Evolutionary conservation across 805 yeast genomes (phyloP).

Genomic region (Lipomyces chichibuensis): DNA sequence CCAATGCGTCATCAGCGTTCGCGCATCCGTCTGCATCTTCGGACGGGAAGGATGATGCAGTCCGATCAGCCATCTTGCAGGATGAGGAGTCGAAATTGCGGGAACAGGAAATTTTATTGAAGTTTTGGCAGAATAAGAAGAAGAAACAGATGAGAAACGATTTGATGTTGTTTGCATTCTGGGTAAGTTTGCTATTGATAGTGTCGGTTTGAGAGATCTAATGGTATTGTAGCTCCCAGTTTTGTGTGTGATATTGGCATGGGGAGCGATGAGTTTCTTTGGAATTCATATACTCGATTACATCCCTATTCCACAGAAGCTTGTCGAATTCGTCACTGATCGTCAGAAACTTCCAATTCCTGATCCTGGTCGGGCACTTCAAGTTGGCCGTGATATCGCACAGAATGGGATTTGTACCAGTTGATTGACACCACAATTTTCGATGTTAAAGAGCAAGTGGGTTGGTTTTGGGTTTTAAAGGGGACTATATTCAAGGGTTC

Average conservation of each 20-base stretch:
- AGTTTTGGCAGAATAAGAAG: conserved; percentile 34
- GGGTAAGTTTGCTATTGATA: conserved; percentile 31
- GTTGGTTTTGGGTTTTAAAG: neutral
- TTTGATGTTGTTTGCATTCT: conserved; percentile 39
- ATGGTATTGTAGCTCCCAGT: conserved; percentile 25
- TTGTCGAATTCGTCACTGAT: conserved; percentile 27
- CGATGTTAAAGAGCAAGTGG: neutral
- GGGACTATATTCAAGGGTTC: neutral
- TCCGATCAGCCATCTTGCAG: neutral
- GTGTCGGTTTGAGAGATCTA: neutral
- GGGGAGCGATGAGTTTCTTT: conserved; percentile 30
- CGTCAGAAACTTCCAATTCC: neutral
- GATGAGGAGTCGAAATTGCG: conserved; percentile 9
- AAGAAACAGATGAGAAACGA: conserved; percentile 37
- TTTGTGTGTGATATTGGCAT: conserved; percentile 23
- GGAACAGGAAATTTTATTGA: conserved; percentile 27
- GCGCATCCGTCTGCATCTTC: conserved; percentile 12
- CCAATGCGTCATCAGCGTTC: conserved; percentile 5
- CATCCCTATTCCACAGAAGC: conserved; percentile 30
- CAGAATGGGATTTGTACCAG: neutral
- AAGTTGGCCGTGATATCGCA: neutral
- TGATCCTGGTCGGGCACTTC: neutral
- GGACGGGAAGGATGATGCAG: neutral
- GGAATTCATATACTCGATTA: conserved; percentile 27
- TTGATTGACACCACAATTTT: neutral